Conservation (phyloP, 2,329 filamentous ascomycete genomes). For the Leptographium wingfieldii region DNA sequence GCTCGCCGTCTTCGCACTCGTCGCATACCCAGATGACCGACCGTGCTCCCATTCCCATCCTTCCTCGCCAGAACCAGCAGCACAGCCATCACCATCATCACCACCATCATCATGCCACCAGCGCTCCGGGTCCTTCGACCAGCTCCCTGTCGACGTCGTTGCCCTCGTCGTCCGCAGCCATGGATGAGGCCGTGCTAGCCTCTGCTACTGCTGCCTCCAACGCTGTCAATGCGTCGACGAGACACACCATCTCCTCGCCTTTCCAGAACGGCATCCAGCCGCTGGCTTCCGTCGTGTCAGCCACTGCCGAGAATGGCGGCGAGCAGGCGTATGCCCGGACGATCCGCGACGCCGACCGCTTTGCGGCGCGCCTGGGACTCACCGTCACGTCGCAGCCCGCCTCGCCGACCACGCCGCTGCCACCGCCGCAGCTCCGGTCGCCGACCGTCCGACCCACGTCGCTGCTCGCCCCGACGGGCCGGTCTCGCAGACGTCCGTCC, state of each 20-base stretch:
- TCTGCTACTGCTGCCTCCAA: constrained; percentile 1
- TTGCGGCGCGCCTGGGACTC: constrained; percentile 68
- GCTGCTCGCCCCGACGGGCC: constrained; percentile 36
- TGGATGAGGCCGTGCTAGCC: neutral
- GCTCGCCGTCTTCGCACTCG: neutral
- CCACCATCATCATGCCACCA: constrained; percentile 20
- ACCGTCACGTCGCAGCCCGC: constrained; percentile 76
- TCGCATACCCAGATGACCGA: neutral
- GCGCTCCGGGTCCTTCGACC: neutral
- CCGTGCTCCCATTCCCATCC: neutral
- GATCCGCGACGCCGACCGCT: constrained; percentile 68
- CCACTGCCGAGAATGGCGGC: constrained; percentile 43
- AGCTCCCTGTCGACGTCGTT: neutral
- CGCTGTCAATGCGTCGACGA: neutral
- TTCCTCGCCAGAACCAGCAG: constrained; percentile 11
- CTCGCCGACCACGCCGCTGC: constrained; percentile 75
- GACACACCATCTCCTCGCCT: constrained; percentile 34
- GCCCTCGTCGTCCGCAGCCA: neutral
- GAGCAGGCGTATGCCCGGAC: constrained; percentile 64
- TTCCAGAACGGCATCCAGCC: constrained; percentile 48
- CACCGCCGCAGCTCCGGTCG: constrained; percentile 49
- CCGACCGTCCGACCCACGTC: constrained; percentile 42
- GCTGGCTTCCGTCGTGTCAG: constrained; percentile 51
- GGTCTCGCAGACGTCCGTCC: constrained; percentile 60
- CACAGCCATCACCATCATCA: constrained; percentile 23